Evolutionary conservation across 306 rosid genomes (phyloP), one percentile per base, ranked within the genome.

Genomic region (Vachellia collinsii): DNA sequence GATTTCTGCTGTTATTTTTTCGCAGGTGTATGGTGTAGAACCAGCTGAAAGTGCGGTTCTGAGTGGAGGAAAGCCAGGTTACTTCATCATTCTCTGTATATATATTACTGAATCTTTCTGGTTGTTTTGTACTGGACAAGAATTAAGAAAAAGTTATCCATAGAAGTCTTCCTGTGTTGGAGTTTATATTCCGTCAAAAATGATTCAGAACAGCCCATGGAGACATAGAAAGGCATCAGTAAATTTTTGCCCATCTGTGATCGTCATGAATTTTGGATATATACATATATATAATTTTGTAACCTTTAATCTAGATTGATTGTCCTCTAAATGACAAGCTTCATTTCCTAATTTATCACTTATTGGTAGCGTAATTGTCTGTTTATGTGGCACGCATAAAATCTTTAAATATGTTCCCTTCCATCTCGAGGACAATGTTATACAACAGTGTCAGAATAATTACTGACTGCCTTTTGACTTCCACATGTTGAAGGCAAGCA

Each of bases 31-130:
- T 80, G 97, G 93, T 42, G 89, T 94, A 62, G 97, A 94, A 85
- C 97, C 97, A 39, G 72, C 39, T 47, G 97, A 93, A 85, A 94
- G 97, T 86, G 85, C 97, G 42, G 88, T 91, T 66, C 81, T 94
- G 81, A 93, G 41, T 77, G 97, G 99, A 82, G 97, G 97, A 88
- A 44, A 68, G 34, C 87, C 88, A 69, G 94, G 97, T 94, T 82
- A 84, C 85, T 79, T 62, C 38, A 69, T 44, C 23, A 58, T 46
- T 75, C 39, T 77, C 36, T 53, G 23, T 51, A 20, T 53, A 17
- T 53, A 17, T 23, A 13, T 59, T 16, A 59, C 37, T 59, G 0
- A n/a, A 39, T 76, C 53, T 66, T 51, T 71, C 14, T 53, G 10
- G 47, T 76, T 42, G 70, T 51, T 54, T 19, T 48, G 56, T 50